Base-by-base conservation (phyloP, 129 eudicot species). In the Flaveria linearis region DNA sequence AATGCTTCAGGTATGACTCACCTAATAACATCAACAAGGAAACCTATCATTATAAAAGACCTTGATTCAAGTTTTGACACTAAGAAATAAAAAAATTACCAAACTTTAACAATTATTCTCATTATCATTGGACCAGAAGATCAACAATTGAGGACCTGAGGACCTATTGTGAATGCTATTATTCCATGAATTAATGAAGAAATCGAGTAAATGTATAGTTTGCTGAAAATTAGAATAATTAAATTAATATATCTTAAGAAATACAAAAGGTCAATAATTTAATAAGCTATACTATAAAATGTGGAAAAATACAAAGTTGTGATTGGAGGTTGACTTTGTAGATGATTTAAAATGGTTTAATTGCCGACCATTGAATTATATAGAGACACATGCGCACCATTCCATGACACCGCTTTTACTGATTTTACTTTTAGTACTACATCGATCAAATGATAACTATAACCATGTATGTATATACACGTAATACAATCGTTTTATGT, bases 261-360 rank as follows among this genome's bases (percentile, higher is more conserved):
- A 1, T 30, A 3, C 16, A 45, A 11, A 13, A 33, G 12, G 8
- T 13, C 16, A 20, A 52, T 55, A 23, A 47, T 30, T 45, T 20
- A 9, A 22, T 18, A 7, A 39, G 51, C 49, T 41, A 66, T 8
- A 16, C 52, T 63, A 79, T 50, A 79, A 16, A 72, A 72, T 62
- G 57, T 43, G 14, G 51, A 66, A 28, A 46, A 80, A 65, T 80
- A 43, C 55, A 67, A 67, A 52, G 70, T 17, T 80, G 53, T 74
- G 79, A 80, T 80, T 80, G 84, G 79, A 55, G 52, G 75, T 80
- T 80, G 84, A 80, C 84, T 73, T 80, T 65, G 3, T 57, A 17
- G 1, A 57, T 13, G 45, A 20, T 55, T 80, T n/a, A 73, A 80
- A 66, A 66, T 30, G 69, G 33, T 80, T 80, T 65, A 45, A 43